A percentile compares a stretch with the other conserved stretches of the same genome.
Conservation (phyloP, 208 protist species). For the Wallacemonas rigidus region DNA sequence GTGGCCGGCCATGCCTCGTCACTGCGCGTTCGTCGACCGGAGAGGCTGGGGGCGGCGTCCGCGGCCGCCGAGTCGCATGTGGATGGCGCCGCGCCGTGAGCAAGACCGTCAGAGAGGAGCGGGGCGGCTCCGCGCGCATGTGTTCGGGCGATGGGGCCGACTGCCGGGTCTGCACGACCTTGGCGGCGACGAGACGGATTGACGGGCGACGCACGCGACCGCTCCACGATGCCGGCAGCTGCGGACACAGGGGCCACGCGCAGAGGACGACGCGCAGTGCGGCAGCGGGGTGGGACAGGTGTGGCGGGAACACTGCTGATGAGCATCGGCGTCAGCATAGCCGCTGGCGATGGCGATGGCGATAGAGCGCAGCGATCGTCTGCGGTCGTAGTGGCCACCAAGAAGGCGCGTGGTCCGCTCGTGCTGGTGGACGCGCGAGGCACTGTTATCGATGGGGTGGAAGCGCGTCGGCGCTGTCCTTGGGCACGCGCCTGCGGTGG, state of each 20-base stretch:
- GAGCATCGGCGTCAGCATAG: slow-evolving; percentile 7
- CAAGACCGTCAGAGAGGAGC: background rate
- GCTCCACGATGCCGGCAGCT: slow-evolving; percentile 2
- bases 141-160: background rate
- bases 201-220: slow-evolving; percentile 16
- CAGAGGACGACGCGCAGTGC: slow-evolving; percentile 12
- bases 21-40: no score
- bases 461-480: background rate
- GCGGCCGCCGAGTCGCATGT: no score
- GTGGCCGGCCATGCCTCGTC: no score
- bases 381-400: background rate
- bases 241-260: background rate
- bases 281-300: slow-evolving; percentile 6
- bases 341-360: background rate
- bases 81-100: background rate
- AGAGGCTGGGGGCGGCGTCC: no score
- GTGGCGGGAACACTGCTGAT: background rate
- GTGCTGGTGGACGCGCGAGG: background rate
- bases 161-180: background rate
- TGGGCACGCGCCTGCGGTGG: background rate
- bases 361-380: background rate
- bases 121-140: background rate
- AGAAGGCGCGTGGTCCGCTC: background rate
- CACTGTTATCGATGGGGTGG: background rate
- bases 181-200: background rate